Evolutionary conservation across 1,284 basidiomycete genomes (phyloP).

Genomic region (Sanghuangporus sanghuang): DNA sequence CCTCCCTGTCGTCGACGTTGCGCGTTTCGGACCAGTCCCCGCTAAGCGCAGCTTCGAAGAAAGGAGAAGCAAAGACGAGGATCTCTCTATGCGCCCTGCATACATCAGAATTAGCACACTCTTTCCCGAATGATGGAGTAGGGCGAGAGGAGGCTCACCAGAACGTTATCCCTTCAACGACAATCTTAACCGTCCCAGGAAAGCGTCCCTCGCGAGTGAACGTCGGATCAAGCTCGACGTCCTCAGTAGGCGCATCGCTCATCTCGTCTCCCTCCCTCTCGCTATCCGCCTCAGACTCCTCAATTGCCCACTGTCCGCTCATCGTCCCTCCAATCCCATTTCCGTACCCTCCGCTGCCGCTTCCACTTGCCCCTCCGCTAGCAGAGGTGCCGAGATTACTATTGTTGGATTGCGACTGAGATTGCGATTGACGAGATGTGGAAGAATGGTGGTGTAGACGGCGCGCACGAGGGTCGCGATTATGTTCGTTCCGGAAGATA

Average conservation of each 20-base stretch:
- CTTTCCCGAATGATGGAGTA: not conserved
- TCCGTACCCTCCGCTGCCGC: slow-evolving; percentile 65
- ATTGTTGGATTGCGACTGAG: not conserved
- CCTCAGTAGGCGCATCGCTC: slow-evolving; percentile 42
- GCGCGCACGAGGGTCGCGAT: slow-evolving; percentile 32
- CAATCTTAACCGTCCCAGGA: slow-evolving; percentile 77
- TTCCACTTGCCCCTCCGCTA: slow-evolving; percentile 28
- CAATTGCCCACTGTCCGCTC: slow-evolving; percentile 13
- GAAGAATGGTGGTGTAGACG: not conserved
- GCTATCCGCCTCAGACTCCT: slow-evolving; percentile 12
- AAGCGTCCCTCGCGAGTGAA: slow-evolving; percentile 60
- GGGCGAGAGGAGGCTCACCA: slow-evolving; percentile 42
- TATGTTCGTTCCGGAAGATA: slow-evolving; percentile 71
- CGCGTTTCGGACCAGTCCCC: slow-evolving; percentile 72
- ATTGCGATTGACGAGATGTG: not conserved
- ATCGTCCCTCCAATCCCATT: slow-evolving; percentile 46
- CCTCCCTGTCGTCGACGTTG: not conserved
- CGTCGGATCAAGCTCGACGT: slow-evolving; percentile 71
- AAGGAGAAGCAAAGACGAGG: slow-evolving; percentile 78
- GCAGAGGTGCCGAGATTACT: slow-evolving; percentile 47
- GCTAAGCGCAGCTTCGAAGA: slow-evolving; percentile 79
- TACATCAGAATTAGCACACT: not conserved
- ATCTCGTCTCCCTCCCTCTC: slow-evolving; percentile 38
- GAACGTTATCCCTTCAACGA: slow-evolving; percentile 80
- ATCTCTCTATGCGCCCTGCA: slow-evolving; percentile 80